These are phyloP conservation scores for Ehretia macrophylla DNA, from an alignment of 257 asterid species.

Conservation along the genomic window DNA sequence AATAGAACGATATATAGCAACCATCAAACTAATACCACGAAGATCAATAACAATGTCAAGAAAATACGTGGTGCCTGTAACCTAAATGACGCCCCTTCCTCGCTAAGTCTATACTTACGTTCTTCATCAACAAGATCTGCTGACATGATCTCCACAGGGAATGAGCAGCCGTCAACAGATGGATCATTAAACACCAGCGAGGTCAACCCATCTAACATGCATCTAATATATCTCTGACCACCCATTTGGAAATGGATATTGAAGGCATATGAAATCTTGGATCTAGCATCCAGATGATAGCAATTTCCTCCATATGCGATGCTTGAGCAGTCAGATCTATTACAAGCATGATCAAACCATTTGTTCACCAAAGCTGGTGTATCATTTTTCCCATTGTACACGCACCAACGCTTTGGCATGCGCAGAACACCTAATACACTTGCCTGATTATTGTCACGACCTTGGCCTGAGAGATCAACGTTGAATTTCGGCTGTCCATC, in stretches of 20 bases:
- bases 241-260: constrained; percentile 27
- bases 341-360: constrained; percentile 1
- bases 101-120: no score
- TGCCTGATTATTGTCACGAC: not conserved
- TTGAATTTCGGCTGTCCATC: constrained; percentile 34
- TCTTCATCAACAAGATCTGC: not conserved
- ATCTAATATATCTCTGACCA: not conserved
- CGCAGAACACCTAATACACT: constrained; percentile 12
- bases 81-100: no score
- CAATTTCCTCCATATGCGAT: constrained; percentile 24
- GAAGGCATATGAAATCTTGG: constrained; percentile 31
- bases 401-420: constrained; percentile 39
- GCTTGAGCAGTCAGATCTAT: constrained; percentile 27
- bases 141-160: not conserved
- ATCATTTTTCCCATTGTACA: constrained; percentile 11
- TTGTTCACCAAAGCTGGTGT: not conserved
- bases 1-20: no score
- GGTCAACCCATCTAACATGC: not conserved
- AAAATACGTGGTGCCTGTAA: no score
- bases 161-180: not conserved
- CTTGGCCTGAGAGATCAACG: not conserved
- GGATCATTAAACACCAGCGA: no score
- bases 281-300: not conserved
- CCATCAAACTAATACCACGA: no score
- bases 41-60: no score